Evolutionary conservation across 345 rosid species (phyloP).

Genomic region (Lepidium sativum): DNA sequence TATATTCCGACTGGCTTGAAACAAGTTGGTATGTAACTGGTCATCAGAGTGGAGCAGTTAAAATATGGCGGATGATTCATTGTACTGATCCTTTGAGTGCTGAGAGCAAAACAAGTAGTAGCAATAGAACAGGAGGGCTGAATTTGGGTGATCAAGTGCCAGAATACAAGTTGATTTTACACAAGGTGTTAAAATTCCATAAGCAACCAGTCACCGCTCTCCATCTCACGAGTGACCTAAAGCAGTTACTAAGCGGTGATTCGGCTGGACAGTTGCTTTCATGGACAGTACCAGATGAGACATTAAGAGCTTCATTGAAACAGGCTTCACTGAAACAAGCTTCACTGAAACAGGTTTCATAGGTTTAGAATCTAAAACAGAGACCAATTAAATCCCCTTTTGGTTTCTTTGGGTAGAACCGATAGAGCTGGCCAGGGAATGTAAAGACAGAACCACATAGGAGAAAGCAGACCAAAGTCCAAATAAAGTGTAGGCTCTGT

Average conservation of each 20-base stretch:
- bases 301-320: constrained; percentile 37
- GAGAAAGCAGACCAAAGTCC: constrained; percentile 20
- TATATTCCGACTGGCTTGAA: constrained; percentile 87
- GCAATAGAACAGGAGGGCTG: constrained; percentile 41
- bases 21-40: constrained; percentile 95
- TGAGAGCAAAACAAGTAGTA: constrained; percentile 40
- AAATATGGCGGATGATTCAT: constrained; percentile 96
- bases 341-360: constrained; percentile 23
- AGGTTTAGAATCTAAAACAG: constrained; percentile 11
- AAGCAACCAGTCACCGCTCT: constrained; percentile 88
- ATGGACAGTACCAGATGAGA: constrained; percentile 92
- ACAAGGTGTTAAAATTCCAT: constrained; percentile 77
- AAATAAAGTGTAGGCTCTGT: constrained; percentile 12
- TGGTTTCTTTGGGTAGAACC: constrained; percentile 15
- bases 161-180: constrained; percentile 78
- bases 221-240: constrained; percentile 63
- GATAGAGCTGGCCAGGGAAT: constrained; percentile 26
- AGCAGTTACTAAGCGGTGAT: constrained; percentile 95
- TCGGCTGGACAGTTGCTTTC: constrained; percentile 77
- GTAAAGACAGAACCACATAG: constrained; percentile 14
- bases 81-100: constrained; percentile 45
- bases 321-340: constrained; percentile 15
- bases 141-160: constrained; percentile 55
- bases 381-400: constrained; percentile 19
- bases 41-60: constrained; percentile 97